Evolutionary conservation across 2,329 filamentous ascomycete genomes (phyloP), one percentile per base, ranked within the genome.

Genomic region (Sporothrix globosa): DNA sequence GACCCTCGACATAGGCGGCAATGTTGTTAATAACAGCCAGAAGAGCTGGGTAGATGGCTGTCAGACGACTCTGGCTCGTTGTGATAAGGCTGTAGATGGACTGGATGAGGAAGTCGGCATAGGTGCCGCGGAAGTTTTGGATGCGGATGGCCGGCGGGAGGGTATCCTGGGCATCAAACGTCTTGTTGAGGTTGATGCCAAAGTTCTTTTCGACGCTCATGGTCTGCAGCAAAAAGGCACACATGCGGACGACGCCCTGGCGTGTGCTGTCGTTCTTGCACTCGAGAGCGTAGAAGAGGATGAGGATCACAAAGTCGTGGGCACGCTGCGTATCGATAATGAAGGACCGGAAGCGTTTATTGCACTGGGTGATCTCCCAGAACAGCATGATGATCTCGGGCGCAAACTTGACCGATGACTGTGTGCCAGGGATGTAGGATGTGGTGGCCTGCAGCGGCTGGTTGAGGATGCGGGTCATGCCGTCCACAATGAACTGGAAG

Each of bases 321-420:
- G 92, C 92, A 69, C 95, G 86, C 77, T 96, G 93, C 0, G 96
- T 98, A 76, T 99, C 96, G 73, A 98, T 95, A 76, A 99, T 96
- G 80, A 97, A 99, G 1, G 93, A 93, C 44, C 96, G 87, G 81
- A 99, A 99, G 71, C 95, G 88, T 81, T 97, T 98, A 81, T 99
- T 99, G 85, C 95, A 97, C 80, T 99, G 96, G 4, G 96, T 88
- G 50, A 93, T 89, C 82, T 99, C 96, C 96, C 96, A 99, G 78
- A 98, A 97, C 2, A 99, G 85, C 87, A 97, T 96, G 69, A 98
- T 90, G 83, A 96, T 96, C 80, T 99, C 96, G 1, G 96, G 94
- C 0, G 94, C 93, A 85, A 95, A 97, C 77, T 92, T 92, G 68
- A 92, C 84, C 0, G 91, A 87, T 63, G 91, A 87, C 76, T 96